Evolutionary conservation across 2,329 filamentous ascomycete genomes (phyloP).

Genomic region (Balansia obtecta): DNA sequence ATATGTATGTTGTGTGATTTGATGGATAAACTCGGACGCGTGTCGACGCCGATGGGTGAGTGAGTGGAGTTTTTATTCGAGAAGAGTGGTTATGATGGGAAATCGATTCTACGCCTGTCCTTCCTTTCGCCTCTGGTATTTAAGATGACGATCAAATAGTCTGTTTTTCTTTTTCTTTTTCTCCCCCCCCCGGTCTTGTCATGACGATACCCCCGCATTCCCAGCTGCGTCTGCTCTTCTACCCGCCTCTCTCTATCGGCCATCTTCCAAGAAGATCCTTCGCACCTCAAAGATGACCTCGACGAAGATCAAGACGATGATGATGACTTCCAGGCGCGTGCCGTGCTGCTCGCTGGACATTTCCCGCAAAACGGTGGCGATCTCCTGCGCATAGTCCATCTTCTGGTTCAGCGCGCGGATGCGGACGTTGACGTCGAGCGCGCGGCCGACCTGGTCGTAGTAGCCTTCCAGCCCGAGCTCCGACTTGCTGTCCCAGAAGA

Average conservation of each 20-base stretch:
- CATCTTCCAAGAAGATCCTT: slow-evolving; percentile 54
- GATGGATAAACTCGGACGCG: too few relatives aligned
- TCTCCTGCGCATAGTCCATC: slow-evolving; percentile 96
- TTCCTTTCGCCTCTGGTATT: background rate
- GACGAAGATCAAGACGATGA: slow-evolving; percentile 84
- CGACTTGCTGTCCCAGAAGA: slow-evolving; percentile 89
- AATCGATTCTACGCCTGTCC: background rate
- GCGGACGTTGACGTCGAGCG: slow-evolving; percentile 79
- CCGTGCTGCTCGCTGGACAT: slow-evolving; percentile 85
- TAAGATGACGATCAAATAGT: background rate
- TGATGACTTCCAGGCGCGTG: slow-evolving; percentile 83
- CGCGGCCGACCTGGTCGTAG: slow-evolving; percentile 85
- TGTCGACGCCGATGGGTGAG: too few relatives aligned
- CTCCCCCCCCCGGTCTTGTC: background rate
- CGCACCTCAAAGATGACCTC: slow-evolving; percentile 83
- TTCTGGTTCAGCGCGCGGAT: slow-evolving; percentile 91
- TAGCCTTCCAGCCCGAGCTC: slow-evolving; percentile 87
- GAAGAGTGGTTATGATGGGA: background rate
- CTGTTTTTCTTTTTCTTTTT: too few relatives aligned
- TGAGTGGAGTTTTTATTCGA: background rate
- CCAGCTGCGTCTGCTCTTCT: slow-evolving; percentile 7
- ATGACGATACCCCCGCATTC: slow-evolving; percentile 3
- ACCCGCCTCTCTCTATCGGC: slow-evolving; percentile 21
- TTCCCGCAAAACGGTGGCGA: slow-evolving; percentile 78
- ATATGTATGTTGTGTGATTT: too few relatives aligned